Base-by-base conservation (phyloP, 495 filamentous ascomycete species). In the Cryomyces antarcticus region DNA sequence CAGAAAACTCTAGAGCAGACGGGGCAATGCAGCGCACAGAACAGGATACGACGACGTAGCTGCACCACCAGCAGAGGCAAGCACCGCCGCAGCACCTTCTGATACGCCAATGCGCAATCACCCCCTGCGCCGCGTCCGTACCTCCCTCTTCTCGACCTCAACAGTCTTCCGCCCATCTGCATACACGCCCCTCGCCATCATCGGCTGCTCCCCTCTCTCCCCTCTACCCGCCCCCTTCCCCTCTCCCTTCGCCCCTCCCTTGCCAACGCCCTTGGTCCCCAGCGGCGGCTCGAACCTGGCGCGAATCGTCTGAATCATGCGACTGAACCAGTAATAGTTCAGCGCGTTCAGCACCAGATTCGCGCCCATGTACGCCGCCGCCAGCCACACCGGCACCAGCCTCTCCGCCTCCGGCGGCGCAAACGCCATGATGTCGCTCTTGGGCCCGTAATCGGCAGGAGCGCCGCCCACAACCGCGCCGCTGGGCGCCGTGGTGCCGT, bases 291-390 rank as follows among this genome's bases (percentile, higher is more conserved):
- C 71, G 59, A 97, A 97, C 24, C 89, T 69, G 67, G 89, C 92
- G 47, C 78, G 64, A 11, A 97, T 77, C 27, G 89, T 83, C 49
- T 81, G 72, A 46, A 97, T 82, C 89, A 97, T 97, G 69, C 88
- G 89, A 46, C 76, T 75, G 60, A 93, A 96, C 89, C 89, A 97
- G 64, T 77, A 87, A 58, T 85, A 86, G 61, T 97, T 97, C 38
- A 97, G 64, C 40, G 70, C 65, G 61, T 94, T 95, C 11, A 97
- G 66, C 4, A 78, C 67, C 27, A 88, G 37, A 54, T 97, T 96
- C 35, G 74, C 75, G 4, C 61, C 66, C 1, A 94, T 62, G 52
- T 96, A 96, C 28, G 74, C 68, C 11, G 65, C 52, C 3, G 80
- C 80, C 27, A 96, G 65, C 88, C 89, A 96, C 1, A 73, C 51